Evolutionary conservation across 495 filamentous ascomycete genomes (phyloP), one percentile per base, ranked within the genome.

Genomic region (Xylaria bambusicola): DNA sequence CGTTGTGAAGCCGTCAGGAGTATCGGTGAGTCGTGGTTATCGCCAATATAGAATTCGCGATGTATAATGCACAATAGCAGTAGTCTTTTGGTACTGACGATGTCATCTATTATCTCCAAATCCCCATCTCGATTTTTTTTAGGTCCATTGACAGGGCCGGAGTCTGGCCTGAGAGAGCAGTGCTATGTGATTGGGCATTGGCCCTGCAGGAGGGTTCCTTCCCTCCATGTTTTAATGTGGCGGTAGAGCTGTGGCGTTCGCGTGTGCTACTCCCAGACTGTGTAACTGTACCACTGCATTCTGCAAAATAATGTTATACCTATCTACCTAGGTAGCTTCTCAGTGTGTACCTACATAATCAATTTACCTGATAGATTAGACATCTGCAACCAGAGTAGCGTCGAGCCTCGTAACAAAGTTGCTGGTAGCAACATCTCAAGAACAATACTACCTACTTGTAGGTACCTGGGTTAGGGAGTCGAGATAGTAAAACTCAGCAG

Each of bases 31-130:
- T 7, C 12, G 15, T 17, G 2, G 10, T 1, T 10, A 24, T 29
- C 8, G 52, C 21, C 38, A 44, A 44, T 42, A n/a, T 0, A 10
- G 49, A 17, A 15, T 38, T 53, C 36, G 51, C 15, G 50, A 42
- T 44, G 38, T 44, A 52, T 38, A 38, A 3, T 7, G 8, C 8
- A 13, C 36, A 38, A 33, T 18, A 44, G 49, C 36, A 17, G 44
- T 56, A 54, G 41, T 42, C 55, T 26, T 63, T 38, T 33, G 49
- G 51, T 42, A 27, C 23, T 29, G 35, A 49, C 38, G 20, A 41
- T 56, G 52, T 46, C 47, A 38, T 35, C 52, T 24, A 52, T n/a
- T 52, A 7, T 9, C 36, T 38, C 5, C 31, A 6, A 33, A 5
- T 13, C 29, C 31, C 48, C n/a, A 53, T 36, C 31, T 29, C 31